Conservation (phyloP, 345 rosid species). For the Lagerstroemia speciosa region DNA sequence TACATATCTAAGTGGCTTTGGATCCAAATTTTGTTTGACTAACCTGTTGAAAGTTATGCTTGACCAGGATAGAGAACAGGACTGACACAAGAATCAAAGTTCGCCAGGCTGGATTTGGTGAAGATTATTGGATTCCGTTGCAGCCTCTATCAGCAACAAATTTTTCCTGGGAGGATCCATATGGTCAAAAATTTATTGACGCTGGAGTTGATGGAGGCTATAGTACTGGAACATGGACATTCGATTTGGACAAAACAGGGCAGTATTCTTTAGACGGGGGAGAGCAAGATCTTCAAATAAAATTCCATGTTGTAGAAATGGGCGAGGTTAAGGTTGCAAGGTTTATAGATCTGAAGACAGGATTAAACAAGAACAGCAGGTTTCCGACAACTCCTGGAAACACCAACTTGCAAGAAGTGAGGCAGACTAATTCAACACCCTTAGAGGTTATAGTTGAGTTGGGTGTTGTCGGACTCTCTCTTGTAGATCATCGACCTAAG, state of each 20-base stretch:
- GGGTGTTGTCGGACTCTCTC: constrained; percentile 84
- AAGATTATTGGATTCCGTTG: constrained; percentile 62
- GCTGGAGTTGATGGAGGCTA: constrained; percentile 41
- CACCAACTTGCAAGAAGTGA: constrained; percentile 28
- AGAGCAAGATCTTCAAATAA: constrained; percentile 33
- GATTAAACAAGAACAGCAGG: constrained; percentile 28
- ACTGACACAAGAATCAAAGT: constrained; percentile 50
- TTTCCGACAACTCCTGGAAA: constrained; percentile 28
- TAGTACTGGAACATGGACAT: constrained; percentile 32
- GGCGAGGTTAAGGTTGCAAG: constrained; percentile 64
- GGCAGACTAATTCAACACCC: constrained; percentile 33
- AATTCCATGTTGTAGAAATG: constrained; percentile 53
- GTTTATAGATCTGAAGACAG: constrained; percentile 40
- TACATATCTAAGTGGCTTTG: background rate
- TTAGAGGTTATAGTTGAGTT: constrained; percentile 76
- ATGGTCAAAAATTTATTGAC: constrained; percentile 75
- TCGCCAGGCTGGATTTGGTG: constrained; percentile 85
- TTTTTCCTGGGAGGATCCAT: constrained; percentile 95
- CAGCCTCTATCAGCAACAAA: constrained; percentile 60
- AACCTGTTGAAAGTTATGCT: background rate
- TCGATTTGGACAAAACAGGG: constrained; percentile 59
- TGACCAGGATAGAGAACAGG: constrained; percentile 85
- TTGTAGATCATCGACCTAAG: constrained; percentile 79
- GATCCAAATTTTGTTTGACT: background rate
- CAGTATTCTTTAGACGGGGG: constrained; percentile 30